Evolutionary conservation across 2,329 filamentous ascomycete species (phyloP).

Genomic region (Xylariaceae sp.): DNA sequence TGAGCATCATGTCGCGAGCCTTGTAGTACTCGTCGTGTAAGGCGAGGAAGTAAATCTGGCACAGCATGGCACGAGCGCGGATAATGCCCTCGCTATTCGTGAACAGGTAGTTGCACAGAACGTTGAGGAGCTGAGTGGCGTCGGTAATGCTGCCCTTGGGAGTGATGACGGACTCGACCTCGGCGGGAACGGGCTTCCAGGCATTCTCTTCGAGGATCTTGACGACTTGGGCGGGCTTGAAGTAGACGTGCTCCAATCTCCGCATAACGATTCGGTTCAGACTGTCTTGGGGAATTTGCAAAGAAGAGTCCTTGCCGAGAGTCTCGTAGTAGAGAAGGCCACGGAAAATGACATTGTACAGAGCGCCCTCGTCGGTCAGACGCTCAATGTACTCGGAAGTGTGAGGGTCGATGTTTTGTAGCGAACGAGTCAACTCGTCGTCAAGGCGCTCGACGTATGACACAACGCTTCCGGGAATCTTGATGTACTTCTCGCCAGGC

Average conservation of each 20-base stretch:
- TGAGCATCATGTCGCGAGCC: slow-evolving; percentile 97
- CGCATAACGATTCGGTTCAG: slow-evolving; percentile 92
- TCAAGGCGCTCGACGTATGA: slow-evolving; percentile 93
- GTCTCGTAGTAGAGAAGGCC: slow-evolving; percentile 83
- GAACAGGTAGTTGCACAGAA: slow-evolving; percentile 93
- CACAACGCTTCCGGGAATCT: slow-evolving; percentile 87
- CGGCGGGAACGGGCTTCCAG: slow-evolving; percentile 72
- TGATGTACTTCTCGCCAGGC: slow-evolving; percentile 73
- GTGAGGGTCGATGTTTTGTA: slow-evolving; percentile 96
- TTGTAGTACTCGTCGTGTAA: slow-evolving; percentile 98
- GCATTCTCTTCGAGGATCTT: slow-evolving; percentile 90
- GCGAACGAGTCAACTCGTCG: slow-evolving; percentile 93
- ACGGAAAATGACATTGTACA: slow-evolving; percentile 91
- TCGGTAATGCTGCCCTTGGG: slow-evolving; percentile 64
- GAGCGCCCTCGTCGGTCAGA: slow-evolving; percentile 77
- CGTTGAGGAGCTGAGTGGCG: slow-evolving; percentile 70
- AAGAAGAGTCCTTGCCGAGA: slow-evolving; percentile 62
- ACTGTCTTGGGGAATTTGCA: slow-evolving; percentile 76
- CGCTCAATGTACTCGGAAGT: slow-evolving; percentile 98
- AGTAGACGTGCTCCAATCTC: slow-evolving; percentile 94
- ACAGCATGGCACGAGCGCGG: slow-evolving; percentile 92
- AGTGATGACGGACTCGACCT: slow-evolving; percentile 74
- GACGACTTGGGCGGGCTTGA: slow-evolving; percentile 94
- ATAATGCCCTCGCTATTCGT: slow-evolving; percentile 92
- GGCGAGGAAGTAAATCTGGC: slow-evolving; percentile 97